phyloP scores from a whole-genome alignment of 768 basidiomycete genomes.

The Termitomyces heimii region DNA sequence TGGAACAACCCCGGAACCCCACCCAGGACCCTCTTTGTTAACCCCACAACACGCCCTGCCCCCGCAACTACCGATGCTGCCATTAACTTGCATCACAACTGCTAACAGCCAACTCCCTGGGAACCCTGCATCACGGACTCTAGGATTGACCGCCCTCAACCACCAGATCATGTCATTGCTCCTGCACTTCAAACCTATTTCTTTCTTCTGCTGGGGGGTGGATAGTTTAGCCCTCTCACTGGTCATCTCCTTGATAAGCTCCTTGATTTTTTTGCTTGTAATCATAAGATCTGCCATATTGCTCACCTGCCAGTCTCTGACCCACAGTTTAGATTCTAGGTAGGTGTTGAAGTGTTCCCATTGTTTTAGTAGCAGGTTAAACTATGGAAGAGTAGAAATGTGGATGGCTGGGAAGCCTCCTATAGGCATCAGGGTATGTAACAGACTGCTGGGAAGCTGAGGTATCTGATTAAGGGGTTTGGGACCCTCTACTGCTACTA shows the following conservation, averaged over 20 bases:
- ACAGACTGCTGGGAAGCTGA: not conserved
- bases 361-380: not conserved
- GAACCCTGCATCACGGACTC: no score
- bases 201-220: not conserved
- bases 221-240: not conserved
- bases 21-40: no score
- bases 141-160: no score
- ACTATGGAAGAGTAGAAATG: not conserved
- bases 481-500: no score
- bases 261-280: not conserved
- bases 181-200: not conserved
- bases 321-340: not conserved
- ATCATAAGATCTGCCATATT: not conserved
- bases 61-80: no score
- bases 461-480: no score
- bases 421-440: not conserved
- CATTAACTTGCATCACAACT: no score
- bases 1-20: no score
- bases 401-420: not conserved
- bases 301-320: not conserved
- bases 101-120: no score
- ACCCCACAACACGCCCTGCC: no score
- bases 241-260: not conserved
- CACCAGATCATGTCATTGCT: no score
- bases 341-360: not conserved